A percentile compares a stretch with the other conserved stretches of the same genome.
phyloP scores from a whole-genome alignment of 2,329 filamentous ascomycete genomes.

The Aureobasidium sp. region DNA sequence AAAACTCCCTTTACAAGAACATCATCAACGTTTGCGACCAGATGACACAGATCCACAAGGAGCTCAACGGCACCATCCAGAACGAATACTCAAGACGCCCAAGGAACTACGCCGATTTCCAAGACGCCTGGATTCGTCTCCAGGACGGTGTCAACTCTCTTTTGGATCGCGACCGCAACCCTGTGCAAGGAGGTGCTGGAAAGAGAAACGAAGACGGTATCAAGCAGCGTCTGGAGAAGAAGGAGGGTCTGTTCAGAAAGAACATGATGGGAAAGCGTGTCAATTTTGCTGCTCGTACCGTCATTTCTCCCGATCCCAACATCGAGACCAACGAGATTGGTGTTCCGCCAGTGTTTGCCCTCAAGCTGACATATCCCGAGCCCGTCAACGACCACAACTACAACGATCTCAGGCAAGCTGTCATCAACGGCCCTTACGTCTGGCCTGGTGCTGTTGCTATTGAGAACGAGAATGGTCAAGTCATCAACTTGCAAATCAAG shows the following conservation, averaged over 20 bases:
- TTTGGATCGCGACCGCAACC: slow-evolving; percentile 82
- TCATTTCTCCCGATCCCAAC: slow-evolving; percentile 96
- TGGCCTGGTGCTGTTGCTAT: slow-evolving; percentile 94
- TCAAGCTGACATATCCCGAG: slow-evolving; percentile 92
- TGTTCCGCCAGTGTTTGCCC: slow-evolving; percentile 95
- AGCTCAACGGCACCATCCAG: slow-evolving; percentile 47
- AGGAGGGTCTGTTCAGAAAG: slow-evolving; percentile 95
- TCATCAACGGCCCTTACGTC: slow-evolving; percentile 86
- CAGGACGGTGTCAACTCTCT: slow-evolving; percentile 90
- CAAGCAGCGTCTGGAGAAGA: slow-evolving; percentile 97
- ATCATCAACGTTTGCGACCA: slow-evolving; percentile 69
- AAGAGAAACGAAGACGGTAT: slow-evolving; percentile 83
- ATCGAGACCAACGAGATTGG: slow-evolving; percentile 99
- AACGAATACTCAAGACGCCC: slow-evolving; percentile 37
- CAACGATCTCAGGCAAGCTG: slow-evolving; percentile 87
- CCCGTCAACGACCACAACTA: slow-evolving; percentile 97
- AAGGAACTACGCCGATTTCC: slow-evolving; percentile 65
- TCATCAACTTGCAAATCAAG: slow-evolving; percentile 81
- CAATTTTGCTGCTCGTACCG: slow-evolving; percentile 93
- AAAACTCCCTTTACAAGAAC: slow-evolving; percentile 79
- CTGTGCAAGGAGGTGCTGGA: slow-evolving; percentile 67
- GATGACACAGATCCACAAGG: slow-evolving; percentile 65
- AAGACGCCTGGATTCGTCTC: slow-evolving; percentile 72
- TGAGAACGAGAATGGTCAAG: slow-evolving; percentile 89
- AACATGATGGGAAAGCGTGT: slow-evolving; percentile 99